Conservation (phyloP, 768 basidiomycete genomes). For the Xerocomellus intermedius region DNA sequence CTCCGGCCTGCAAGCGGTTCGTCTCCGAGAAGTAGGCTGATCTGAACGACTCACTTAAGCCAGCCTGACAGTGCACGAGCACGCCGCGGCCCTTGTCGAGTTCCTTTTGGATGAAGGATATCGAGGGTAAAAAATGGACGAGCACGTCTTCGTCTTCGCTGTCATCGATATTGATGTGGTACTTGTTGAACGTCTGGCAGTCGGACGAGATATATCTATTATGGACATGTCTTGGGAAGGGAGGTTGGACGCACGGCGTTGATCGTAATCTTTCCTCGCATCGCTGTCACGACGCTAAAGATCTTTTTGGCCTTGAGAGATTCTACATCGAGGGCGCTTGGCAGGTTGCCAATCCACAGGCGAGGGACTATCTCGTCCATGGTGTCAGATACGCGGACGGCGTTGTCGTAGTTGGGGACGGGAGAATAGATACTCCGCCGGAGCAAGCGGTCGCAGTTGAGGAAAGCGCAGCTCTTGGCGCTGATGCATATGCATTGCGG, state of each 20-base stretch:
- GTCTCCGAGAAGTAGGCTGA: neutral
- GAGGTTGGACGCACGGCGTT: conserved; percentile 46
- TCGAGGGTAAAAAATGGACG: conserved; percentile 71
- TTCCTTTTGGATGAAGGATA: conserved; percentile 81
- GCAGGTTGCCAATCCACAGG: conserved; percentile 83
- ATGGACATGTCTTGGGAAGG: conserved; percentile 26
- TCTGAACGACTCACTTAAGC: conserved; percentile 62
- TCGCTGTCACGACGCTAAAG: conserved; percentile 67
- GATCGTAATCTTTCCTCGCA: conserved; percentile 67
- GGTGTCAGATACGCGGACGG: no score
- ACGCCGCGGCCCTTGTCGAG: conserved; percentile 74
- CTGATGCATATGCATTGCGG: neutral
- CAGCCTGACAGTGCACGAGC: conserved; percentile 88
- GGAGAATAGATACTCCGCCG: neutral
- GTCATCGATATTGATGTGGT: conserved; percentile 79
- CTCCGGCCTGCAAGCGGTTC: conserved; percentile 60
- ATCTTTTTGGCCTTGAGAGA: conserved; percentile 70
- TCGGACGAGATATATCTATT: no score
- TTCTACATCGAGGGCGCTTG: conserved; percentile 62
- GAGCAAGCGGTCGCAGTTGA: neutral
- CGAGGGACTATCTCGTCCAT: conserved; percentile 82
- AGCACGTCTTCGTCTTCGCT: conserved; percentile 75
- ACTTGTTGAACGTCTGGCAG: conserved; percentile 70
- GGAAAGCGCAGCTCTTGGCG: neutral
- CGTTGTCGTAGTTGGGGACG: neutral